A percentile compares a stretch with the other conserved stretches of the same genome.
Evolutionary conservation across 768 basidiomycete species (phyloP).

Genomic region (Naganishia kalamii): DNA sequence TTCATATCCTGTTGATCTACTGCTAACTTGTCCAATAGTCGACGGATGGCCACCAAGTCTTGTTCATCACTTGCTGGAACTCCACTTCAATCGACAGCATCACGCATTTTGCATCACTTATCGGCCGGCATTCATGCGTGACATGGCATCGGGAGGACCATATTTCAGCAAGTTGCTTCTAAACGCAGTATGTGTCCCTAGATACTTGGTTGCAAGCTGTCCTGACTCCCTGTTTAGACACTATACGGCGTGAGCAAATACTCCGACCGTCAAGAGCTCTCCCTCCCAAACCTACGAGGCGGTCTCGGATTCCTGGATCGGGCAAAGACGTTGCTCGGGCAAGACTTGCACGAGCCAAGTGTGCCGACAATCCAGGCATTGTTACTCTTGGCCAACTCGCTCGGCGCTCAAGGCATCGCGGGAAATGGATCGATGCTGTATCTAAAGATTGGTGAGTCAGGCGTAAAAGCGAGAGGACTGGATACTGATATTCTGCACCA

Average conservation of each 20-base stretch:
- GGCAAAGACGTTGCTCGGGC: slow-evolving; percentile 26
- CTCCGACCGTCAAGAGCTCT: slow-evolving; percentile 24
- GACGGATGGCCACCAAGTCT: slow-evolving; percentile 28
- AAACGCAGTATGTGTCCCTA: slow-evolving; percentile 20
- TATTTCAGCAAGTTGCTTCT: slow-evolving; percentile 31
- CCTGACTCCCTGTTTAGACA: background rate
- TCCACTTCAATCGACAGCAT: slow-evolving; percentile 33
- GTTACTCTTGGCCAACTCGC: slow-evolving; percentile 27
- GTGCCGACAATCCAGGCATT: slow-evolving; percentile 32
- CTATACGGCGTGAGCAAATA: slow-evolving; percentile 29
- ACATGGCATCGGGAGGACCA: slow-evolving; percentile 25
- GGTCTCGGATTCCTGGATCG: slow-evolving; percentile 24
- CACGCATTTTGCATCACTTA: slow-evolving; percentile 30
- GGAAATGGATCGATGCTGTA: slow-evolving; percentile 14
- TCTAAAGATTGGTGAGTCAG: slow-evolving; percentile 21
- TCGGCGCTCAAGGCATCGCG: slow-evolving; percentile 26
- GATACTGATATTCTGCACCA: background rate
- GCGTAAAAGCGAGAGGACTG: slow-evolving; percentile 21
- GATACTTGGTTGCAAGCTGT: background rate
- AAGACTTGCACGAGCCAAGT: slow-evolving; percentile 27
- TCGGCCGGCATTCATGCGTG: slow-evolving; percentile 29
- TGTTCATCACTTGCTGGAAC: slow-evolving; percentile 28
- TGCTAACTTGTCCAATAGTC: background rate
- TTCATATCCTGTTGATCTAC: background rate
- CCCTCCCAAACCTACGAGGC: slow-evolving; percentile 18